Conservation (phyloP, 2,329 filamentous ascomycete species). For the Trichoderma asperellum region DNA sequence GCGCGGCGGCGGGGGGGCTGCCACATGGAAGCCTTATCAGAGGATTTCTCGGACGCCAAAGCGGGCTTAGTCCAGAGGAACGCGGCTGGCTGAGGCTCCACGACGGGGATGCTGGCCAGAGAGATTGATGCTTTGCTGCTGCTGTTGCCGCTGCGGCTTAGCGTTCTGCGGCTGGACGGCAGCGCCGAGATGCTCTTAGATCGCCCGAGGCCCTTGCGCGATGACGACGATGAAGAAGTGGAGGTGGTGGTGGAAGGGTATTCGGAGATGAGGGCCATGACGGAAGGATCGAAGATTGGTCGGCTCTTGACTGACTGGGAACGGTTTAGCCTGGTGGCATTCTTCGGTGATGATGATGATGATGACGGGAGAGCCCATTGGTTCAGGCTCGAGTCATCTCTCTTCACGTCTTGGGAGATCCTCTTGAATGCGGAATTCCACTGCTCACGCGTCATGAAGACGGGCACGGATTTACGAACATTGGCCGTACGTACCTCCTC, state of each 20-base stretch:
- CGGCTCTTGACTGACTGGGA: slow-evolving; percentile 22
- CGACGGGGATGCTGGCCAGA: background rate
- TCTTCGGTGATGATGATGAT: background rate
- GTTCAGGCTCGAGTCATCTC: background rate
- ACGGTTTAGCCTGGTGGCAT: background rate
- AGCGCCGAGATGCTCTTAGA: slow-evolving; percentile 22
- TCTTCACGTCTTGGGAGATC: slow-evolving; percentile 7
- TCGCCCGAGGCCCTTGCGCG: background rate
- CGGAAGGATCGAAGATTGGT: slow-evolving; percentile 23
- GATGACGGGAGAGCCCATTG: background rate
- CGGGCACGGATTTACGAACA: slow-evolving; percentile 3
- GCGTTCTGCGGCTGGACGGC: slow-evolving; percentile 7
- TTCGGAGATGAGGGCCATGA: slow-evolving; percentile 25
- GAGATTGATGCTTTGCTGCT: background rate
- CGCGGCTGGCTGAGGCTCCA: slow-evolving; percentile 20
- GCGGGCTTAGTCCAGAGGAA: slow-evolving; percentile 9
- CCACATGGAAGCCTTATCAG: background rate
- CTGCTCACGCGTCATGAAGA: slow-evolving; percentile 26
- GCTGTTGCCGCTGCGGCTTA: background rate
- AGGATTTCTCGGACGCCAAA: background rate
- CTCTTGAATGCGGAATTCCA: slow-evolving; percentile 23
- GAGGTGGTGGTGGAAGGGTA: background rate
- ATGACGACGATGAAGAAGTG: background rate
- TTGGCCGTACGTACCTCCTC: background rate
- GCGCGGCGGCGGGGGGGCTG: background rate